Base-by-base conservation (phyloP, 2,329 filamentous ascomycete species). In the Alternaria panax region DNA sequence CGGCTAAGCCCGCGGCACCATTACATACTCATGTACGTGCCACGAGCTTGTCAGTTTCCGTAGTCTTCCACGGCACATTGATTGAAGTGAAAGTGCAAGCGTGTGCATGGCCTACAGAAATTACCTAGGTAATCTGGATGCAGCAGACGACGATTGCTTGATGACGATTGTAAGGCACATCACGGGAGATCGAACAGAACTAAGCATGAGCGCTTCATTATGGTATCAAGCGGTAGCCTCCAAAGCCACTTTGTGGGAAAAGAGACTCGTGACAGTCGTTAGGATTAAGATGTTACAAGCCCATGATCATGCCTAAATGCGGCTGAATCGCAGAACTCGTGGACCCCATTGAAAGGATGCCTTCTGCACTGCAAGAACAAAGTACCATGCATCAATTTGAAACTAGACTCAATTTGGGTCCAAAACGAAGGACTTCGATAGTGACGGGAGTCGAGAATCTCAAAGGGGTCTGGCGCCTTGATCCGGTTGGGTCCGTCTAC, bases 401-500 rank as follows among this genome's bases (percentile, higher is more conserved):
- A 32, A 51, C 53, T 53, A 58, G 48, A 63, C 30, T 22, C 20
- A 42, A 30, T 57, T n/a, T 54, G 43, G 47, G 36, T 51, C 50
- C 28, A 25, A 18, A 41, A 48, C 18, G 34, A 34, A 51, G 27
- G 32, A 27, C 41, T 51, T 36, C 32, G 40, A 40, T 20, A 36
- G 36, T 52, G 48, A 57, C 45, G 20, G 43, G 46, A 51, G 22
- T 57, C 8, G 36, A 43, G 30, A 51, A 51, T 51, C 38, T 53
- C 42, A 58, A 42, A 54, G 34, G 38, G 32, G 30, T 24, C 57
- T 45, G 52, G 46, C 46, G 36, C 48, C 45, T 41, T 22, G 36
- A 34, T 59, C 59, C 61, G 54, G 22, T 55, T 43, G 47, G 50
- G 56, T 25, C 18, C 53, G 54, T 63, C 67, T 78, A 98, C 87